These are phyloP conservation scores for Venturia pyrina DNA, from an alignment of 2,329 filamentous ascomycete genomes.

Conservation along the genomic window DNA sequence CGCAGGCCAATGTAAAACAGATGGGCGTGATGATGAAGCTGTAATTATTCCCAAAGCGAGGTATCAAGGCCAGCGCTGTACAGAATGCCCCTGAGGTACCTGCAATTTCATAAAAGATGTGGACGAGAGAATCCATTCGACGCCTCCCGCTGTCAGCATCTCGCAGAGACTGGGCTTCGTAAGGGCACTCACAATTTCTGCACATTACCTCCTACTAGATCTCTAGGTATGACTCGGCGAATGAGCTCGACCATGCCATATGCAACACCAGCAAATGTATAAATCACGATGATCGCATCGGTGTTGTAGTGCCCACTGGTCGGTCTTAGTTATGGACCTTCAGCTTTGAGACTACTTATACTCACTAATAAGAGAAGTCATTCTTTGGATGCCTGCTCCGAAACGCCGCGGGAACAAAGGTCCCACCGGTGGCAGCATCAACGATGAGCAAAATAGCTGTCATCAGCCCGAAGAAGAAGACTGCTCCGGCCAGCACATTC, in stretches of 20 bases:
- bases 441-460: constrained; percentile 39
- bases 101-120: constrained; percentile 16
- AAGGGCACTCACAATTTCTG: constrained; percentile 35
- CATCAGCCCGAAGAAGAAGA: constrained; percentile 37
- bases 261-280: constrained; percentile 31
- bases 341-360: too few species aligned
- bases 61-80: constrained; percentile 41
- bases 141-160: neutral
- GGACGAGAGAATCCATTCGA: constrained; percentile 27
- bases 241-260: constrained; percentile 44
- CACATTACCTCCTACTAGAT: constrained; percentile 42
- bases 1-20: constrained; percentile 33
- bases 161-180: constrained; percentile 13
- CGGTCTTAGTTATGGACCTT: too few species aligned
- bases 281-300: constrained; percentile 41
- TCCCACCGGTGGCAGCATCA: constrained; percentile 39
- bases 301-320: constrained; percentile 34
- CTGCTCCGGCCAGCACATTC: constrained; percentile 34
- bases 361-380: constrained; percentile 34
- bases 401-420: constrained; percentile 26
- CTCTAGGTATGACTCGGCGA: constrained; percentile 40
- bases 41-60: constrained; percentile 41
- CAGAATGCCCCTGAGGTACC: constrained; percentile 36
- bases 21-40: constrained; percentile 42
- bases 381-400: constrained; percentile 23